phyloP scores from a whole-genome alignment of 768 basidiomycete species.

The Lactarius pseudohatsudake region DNA sequence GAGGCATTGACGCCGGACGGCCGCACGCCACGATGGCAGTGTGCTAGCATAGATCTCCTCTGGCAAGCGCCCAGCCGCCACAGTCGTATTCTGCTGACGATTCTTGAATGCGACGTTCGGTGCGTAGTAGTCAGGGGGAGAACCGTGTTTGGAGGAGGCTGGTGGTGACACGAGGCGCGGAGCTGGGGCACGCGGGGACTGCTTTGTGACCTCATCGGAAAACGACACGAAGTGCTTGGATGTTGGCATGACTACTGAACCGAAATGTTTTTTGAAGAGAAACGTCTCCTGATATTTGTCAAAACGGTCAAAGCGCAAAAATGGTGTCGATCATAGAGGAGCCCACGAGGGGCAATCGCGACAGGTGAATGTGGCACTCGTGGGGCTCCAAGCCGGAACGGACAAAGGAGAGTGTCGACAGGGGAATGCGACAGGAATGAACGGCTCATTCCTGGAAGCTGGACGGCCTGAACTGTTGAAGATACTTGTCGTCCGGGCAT shows the following conservation, averaged over 20 bases:
- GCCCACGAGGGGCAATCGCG: background rate
- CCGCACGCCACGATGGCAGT: slow-evolving; percentile 65
- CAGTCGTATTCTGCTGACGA: slow-evolving; percentile 12
- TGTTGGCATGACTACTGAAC: background rate
- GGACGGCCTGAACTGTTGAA: too few species aligned
- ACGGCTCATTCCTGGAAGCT: too few species aligned
- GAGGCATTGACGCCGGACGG: slow-evolving; percentile 54
- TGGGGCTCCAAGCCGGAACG: too few species aligned
- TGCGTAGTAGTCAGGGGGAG: background rate
- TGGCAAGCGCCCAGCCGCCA: slow-evolving; percentile 34
- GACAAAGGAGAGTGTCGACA: too few species aligned
- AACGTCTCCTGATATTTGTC: background rate
- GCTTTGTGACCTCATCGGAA: background rate
- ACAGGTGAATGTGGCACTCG: background rate
- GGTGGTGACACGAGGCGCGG: background rate
- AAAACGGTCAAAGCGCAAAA: background rate
- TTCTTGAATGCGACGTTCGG: background rate
- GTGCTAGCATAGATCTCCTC: slow-evolving; percentile 63
- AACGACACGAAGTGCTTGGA: slow-evolving; percentile 9
- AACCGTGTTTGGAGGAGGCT: background rate
- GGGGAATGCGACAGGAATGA: too few species aligned
- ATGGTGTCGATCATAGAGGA: background rate
- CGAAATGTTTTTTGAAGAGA: background rate
- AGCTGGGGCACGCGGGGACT: background rate
- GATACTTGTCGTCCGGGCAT: too few species aligned